Evolutionary conservation across 495 filamentous ascomycete species (phyloP), one percentile per base, ranked within the genome.

Genomic region (Talaromyces trachyspermus): DNA sequence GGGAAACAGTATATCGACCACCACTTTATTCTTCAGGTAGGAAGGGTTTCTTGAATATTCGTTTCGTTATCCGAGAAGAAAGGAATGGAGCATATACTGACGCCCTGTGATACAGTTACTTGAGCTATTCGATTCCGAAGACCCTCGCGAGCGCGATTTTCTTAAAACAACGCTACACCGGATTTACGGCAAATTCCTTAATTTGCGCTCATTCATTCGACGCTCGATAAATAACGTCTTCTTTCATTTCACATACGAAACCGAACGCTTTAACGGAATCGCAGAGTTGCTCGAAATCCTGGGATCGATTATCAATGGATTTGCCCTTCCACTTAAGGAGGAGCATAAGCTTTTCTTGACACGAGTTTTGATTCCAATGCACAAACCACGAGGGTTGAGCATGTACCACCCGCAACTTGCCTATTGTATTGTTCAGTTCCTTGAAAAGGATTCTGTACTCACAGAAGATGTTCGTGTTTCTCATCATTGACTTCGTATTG

Each of bases 201-300:
- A 99, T 62, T 75, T 99, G 29, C 81, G 92, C 26, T 97, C 94
- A 9, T 99, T 89, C 66, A 99, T 99, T 57, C 79, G 92, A 58
- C 83, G 92, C 54, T 97, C 94, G 30, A 99, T 99, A 72, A 97
- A 99, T 75, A 97, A 99, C 60, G 92, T 99, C 56, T 99, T 99
- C 75, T 99, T 99, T 78, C 92, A 99, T 61, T 99, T 99, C 65
- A 86, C 85, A 49, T 99, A 99, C 59, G 92, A 99, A 69, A 99
- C 92, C 0, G 92, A 99, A 65, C 79, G 92, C 42, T 97, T 97
- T 71, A 99, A 99, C 60, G 92, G 92, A 12, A 95, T 99, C 51
- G 92, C 92, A 4, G 92, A 99, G 63, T 73, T 99, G 36, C 72
- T 99, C 36, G 92, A 99, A 58, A 99, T 99, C 54, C 70, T 99